Percentiles rank a stretch among this genome's conserved stretches.
Evolutionary conservation across 1,139 yeast species (phyloP).

Genomic region (Scheffersomyces illinoinensis): DNA sequence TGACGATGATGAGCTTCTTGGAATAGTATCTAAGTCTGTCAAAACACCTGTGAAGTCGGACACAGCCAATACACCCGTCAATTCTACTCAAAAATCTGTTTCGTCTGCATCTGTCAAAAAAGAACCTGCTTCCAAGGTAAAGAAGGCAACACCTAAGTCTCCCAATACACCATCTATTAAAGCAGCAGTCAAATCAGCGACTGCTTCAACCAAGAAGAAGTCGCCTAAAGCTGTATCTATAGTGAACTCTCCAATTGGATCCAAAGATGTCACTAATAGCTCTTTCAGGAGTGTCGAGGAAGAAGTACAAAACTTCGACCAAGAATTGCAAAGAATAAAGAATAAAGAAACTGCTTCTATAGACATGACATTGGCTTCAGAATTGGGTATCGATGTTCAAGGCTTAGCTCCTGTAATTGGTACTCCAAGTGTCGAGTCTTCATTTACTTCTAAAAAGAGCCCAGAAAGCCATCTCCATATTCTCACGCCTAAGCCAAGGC

Average conservation of each 20-base stretch:
- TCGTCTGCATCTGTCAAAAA: not conserved
- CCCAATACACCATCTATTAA: slow-evolving; percentile 16
- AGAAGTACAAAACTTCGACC: slow-evolving; percentile 26
- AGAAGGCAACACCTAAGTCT: slow-evolving; percentile 2
- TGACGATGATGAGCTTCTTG: slow-evolving; percentile 4
- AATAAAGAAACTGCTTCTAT: slow-evolving; percentile 5
- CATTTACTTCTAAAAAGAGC: slow-evolving; percentile 9
- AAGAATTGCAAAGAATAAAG: slow-evolving; percentile 18
- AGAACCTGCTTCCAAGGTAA: slow-evolving; percentile 3
- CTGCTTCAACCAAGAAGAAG: not conserved
- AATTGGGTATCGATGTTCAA: slow-evolving; percentile 29
- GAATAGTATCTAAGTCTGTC: not conserved
- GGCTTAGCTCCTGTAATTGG: slow-evolving; percentile 12
- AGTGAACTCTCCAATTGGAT: not conserved
- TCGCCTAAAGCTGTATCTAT: not conserved
- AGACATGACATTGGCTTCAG: slow-evolving; percentile 22
- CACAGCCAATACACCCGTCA: slow-evolving; percentile 11
- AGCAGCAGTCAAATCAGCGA: slow-evolving; percentile 12
- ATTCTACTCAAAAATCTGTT: not conserved
- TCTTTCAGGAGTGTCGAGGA: slow-evolving; percentile 20
- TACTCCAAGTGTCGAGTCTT: slow-evolving; percentile 8
- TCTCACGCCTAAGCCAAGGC: slow-evolving; percentile 15
- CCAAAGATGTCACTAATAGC: not conserved
- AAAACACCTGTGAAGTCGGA: not conserved
- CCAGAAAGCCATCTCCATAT: slow-evolving; percentile 8